phyloP scores from a whole-genome alignment of 768 basidiomycete genomes.

The Fibroporia radiculosa region DNA sequence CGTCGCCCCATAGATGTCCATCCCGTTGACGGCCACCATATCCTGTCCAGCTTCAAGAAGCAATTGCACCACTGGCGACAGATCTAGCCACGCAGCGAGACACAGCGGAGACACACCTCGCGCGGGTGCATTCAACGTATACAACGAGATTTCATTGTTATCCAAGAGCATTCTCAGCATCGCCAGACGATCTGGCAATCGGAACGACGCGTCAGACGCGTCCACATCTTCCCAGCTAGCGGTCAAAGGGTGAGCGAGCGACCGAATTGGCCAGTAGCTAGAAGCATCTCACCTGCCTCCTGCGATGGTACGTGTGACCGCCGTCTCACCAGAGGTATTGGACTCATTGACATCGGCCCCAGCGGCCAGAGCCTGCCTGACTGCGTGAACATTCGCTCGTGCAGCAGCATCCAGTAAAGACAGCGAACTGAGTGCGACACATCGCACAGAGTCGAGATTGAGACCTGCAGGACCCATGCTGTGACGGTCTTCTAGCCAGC shows the following conservation, averaged over 20 bases:
- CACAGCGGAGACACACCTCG: constrained; percentile 72
- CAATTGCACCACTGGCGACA: constrained; percentile 48
- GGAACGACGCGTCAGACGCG: constrained; percentile 64
- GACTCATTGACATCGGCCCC: constrained; percentile 66
- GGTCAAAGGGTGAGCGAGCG: constrained; percentile 4
- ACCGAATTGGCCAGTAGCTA: constrained; percentile 16
- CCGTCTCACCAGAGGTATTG: constrained; percentile 52
- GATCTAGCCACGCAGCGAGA: constrained; percentile 73
- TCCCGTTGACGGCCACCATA: constrained; percentile 62
- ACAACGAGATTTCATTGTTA: constrained; percentile 54
- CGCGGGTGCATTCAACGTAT: constrained; percentile 70
- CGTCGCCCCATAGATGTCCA: constrained; percentile 70
- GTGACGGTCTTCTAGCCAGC: neutral
- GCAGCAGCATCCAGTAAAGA: constrained; percentile 38
- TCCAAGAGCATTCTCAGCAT: constrained; percentile 47
- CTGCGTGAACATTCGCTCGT: constrained; percentile 45
- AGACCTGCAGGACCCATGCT: neutral
- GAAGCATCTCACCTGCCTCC: constrained; percentile 53
- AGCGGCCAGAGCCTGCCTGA: constrained; percentile 42
- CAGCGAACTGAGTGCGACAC: constrained; percentile 8
- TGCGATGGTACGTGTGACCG: constrained; percentile 62
- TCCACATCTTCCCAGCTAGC: constrained; percentile 61
- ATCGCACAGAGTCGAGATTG: constrained; percentile 7
- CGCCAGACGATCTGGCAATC: constrained; percentile 48
- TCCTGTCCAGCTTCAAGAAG: constrained; percentile 59